phyloP scores from a whole-genome alignment of 2,329 filamentous ascomycete species.

The Coniosporium tulheliwenetii region DNA sequence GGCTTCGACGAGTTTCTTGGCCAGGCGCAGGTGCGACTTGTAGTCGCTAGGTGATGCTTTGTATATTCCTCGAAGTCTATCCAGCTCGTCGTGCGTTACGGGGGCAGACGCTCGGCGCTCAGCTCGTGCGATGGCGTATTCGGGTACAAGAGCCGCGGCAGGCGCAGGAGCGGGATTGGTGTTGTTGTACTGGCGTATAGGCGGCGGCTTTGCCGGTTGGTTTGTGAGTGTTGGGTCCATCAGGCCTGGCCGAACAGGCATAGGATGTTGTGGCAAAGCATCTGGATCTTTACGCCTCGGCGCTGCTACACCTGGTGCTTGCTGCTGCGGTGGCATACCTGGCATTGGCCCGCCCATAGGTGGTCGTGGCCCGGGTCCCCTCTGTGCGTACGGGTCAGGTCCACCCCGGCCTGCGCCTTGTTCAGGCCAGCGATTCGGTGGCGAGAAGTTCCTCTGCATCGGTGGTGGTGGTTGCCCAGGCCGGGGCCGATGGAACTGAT shows the following conservation, averaged over 20 bases:
- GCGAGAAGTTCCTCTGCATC: no score
- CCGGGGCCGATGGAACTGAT: slow-evolving; percentile 8
- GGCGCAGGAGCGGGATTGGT: slow-evolving; percentile 6
- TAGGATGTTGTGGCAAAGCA: slow-evolving; percentile 38
- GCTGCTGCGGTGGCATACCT: no score
- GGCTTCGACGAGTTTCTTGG: slow-evolving; percentile 76
- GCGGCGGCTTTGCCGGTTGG: slow-evolving; percentile 29
- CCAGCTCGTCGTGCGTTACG: slow-evolving; percentile 66
- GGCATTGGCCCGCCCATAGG: no score
- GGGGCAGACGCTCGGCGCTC: slow-evolving; percentile 26
- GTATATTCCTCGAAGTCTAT: slow-evolving; percentile 53
- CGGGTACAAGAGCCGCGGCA: slow-evolving; percentile 14
- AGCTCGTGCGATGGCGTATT: slow-evolving; percentile 5
- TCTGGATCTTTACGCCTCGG: slow-evolving; percentile 29
- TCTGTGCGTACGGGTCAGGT: no score
- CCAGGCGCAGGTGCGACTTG: slow-evolving; percentile 53
- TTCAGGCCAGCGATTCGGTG: no score
- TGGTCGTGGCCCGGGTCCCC: no score
- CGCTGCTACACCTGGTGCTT: no score
- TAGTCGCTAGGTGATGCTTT: slow-evolving; percentile 60
- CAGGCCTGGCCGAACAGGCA: slow-evolving; percentile 37
- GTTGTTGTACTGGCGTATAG: slow-evolving; percentile 36
- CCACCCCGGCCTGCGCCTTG: no score
- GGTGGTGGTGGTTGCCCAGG: no score
- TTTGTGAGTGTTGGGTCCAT: slow-evolving; percentile 17